Evolutionary conservation across 805 yeast genomes (phyloP).

Genomic region (Ogataea ramenticola): DNA sequence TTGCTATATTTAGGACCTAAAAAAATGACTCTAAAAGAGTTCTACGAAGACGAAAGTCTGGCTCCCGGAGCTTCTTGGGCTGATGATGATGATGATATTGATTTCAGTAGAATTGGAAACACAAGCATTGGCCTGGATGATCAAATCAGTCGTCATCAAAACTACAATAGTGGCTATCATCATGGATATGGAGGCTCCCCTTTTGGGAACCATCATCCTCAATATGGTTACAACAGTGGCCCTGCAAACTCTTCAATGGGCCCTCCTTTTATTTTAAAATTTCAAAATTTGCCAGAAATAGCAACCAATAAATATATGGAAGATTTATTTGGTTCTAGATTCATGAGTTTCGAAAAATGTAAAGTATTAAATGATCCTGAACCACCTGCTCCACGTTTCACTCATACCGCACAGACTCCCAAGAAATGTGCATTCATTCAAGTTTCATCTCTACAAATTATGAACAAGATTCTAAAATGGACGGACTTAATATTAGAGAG

Average conservation of each 20-base stretch:
- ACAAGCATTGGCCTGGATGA: slow-evolving; percentile 19
- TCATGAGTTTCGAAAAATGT: slow-evolving; percentile 48
- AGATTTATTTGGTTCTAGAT: slow-evolving; percentile 59
- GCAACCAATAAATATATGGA: slow-evolving; percentile 43
- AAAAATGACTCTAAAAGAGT: slow-evolving; percentile 40
- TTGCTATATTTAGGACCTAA: slow-evolving; percentile 19
- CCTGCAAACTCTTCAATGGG: slow-evolving; percentile 6
- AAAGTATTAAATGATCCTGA: slow-evolving; percentile 40
- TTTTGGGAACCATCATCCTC: slow-evolving; percentile 5
- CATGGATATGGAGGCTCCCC: neutral
- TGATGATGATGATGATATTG: slow-evolving; percentile 51
- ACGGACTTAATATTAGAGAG: slow-evolving; percentile 41
- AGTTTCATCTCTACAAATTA: slow-evolving; percentile 39
- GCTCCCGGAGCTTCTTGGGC: slow-evolving; percentile 57
- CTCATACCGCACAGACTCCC: slow-evolving; percentile 31
- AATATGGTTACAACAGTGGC: slow-evolving; percentile 4
- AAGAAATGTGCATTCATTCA: slow-evolving; percentile 62
- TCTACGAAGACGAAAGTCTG: slow-evolving; percentile 34
- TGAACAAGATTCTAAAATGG: slow-evolving; percentile 57
- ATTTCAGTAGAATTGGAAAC: slow-evolving; percentile 51
- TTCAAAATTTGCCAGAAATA: slow-evolving; percentile 51
- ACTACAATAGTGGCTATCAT: neutral
- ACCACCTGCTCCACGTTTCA: slow-evolving; percentile 27
- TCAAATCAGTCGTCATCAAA: neutral
- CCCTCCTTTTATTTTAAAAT: slow-evolving; percentile 65